Percentiles rank a stretch among this genome's conserved stretches.
phyloP scores from a whole-genome alignment of 805 yeast genomes.

The Soucietia sequanensis region DNA sequence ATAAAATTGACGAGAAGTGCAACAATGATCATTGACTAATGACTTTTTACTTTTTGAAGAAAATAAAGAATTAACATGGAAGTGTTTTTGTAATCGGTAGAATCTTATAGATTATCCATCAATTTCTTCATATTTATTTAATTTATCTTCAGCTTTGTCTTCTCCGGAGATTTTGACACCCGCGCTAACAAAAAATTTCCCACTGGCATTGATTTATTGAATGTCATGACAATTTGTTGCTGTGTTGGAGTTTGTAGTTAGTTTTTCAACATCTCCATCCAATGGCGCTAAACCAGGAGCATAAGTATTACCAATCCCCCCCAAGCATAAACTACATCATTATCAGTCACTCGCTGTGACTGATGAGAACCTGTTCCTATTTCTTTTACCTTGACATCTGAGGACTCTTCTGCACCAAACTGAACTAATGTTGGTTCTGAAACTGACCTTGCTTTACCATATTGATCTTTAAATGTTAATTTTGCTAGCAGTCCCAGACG shows the following conservation, averaged over 20 bases:
- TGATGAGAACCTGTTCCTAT: conserved; percentile 92
- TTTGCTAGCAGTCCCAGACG: too few species aligned
- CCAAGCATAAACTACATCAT: conserved; percentile 91
- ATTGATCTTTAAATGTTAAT: conserved; percentile 71
- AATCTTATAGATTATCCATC: conserved; percentile 37
- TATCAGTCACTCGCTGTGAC: conserved; percentile 77
- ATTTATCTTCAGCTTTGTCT: conserved; percentile 45
- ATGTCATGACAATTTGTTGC: conserved; percentile 85
- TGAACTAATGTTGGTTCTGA: conserved; percentile 77
- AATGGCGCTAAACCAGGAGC: conserved; percentile 95
- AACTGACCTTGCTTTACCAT: conserved; percentile 77
- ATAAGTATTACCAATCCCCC: conserved; percentile 96
- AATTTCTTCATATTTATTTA: conserved; percentile 51
- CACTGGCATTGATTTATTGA: conserved; percentile 83
- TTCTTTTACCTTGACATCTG: conserved; percentile 31
- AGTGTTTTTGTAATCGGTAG: background rate
- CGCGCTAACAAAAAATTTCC: conserved; percentile 90
- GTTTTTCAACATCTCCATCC: conserved; percentile 82
- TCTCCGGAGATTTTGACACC: conserved; percentile 66
- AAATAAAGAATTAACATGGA: background rate
- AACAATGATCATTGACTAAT: background rate
- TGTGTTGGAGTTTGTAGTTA: conserved; percentile 88
- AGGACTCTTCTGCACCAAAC: conserved; percentile 25
- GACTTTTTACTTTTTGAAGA: background rate
- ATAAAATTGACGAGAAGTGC: background rate